phyloP scores from a whole-genome alignment of 345 rosid genomes.

The Ceriops decandra region DNA sequence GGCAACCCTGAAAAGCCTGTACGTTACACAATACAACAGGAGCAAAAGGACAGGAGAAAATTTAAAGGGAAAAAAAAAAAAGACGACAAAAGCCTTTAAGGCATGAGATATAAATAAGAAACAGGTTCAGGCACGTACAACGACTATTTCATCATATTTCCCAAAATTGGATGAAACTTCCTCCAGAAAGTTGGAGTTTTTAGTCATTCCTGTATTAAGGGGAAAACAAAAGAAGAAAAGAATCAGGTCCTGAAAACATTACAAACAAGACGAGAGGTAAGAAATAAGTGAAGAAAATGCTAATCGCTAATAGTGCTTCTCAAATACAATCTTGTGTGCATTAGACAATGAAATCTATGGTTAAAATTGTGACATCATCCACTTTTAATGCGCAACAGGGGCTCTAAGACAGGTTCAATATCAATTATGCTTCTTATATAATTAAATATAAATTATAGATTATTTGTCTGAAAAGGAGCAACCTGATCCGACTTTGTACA shows the following conservation, averaged over 20 bases:
- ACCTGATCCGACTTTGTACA: slow-evolving; percentile 83
- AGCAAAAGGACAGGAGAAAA: not conserved
- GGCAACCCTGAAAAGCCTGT: slow-evolving; percentile 57
- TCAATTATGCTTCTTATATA: too few species aligned
- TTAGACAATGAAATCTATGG: too few species aligned
- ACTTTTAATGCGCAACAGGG: too few species aligned
- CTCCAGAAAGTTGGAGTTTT: slow-evolving; percentile 58
- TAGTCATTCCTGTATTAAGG: slow-evolving; percentile 51
- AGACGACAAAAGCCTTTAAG: too few species aligned
- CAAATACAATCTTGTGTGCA: too few species aligned
- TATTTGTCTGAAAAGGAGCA: not conserved
- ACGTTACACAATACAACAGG: not conserved
- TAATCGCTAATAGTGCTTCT: too few species aligned
- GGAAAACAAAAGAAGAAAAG: not conserved
- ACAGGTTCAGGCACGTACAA: slow-evolving; percentile 43
- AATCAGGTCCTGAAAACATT: not conserved
- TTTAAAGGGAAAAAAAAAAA: too few species aligned
- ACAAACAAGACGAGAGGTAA: too few species aligned
- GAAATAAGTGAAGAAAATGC: too few species aligned
- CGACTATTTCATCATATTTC: slow-evolving; percentile 72
- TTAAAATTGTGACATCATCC: too few species aligned
- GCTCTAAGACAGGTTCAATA: too few species aligned
- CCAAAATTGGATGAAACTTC: slow-evolving; percentile 57
- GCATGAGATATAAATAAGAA: not conserved
- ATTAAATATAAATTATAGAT: too few species aligned